Conservation (phyloP, 108 stramenopile species). For the Pseudonitzschia pungens region DNA sequence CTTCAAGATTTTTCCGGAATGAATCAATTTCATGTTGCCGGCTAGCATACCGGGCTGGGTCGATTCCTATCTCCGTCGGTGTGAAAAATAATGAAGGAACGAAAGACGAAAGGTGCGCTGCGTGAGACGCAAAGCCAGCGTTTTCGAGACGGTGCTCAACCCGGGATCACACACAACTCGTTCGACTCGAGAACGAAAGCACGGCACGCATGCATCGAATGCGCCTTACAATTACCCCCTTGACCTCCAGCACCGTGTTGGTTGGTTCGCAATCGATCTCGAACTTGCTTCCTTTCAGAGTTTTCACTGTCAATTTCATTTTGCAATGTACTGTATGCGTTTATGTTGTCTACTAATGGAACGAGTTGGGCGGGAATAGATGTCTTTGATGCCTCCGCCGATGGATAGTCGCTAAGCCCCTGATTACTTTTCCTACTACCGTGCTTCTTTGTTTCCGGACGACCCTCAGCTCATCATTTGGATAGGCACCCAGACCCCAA, state of each 20-base stretch:
- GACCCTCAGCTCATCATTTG: no score
- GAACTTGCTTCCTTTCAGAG: conserved; percentile 87
- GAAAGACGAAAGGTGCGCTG: not conserved
- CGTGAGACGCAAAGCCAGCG: no score
- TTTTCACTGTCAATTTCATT: conserved; percentile 88
- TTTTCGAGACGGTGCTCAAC: no score
- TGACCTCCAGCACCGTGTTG: conserved; percentile 62
- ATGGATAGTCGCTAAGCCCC: no score
- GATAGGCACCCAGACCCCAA: no score
- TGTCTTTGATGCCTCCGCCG: no score
- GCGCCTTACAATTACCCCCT: conserved; percentile 76
- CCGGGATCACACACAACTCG: no score
- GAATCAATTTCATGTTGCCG: conserved; percentile 90
- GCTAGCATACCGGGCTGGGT: conserved; percentile 74
- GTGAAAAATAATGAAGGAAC: not conserved
- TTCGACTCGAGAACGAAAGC: not conserved
- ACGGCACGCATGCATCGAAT: not conserved
- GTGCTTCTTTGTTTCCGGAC: no score
- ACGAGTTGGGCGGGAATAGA: no score
- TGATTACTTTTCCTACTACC: no score
- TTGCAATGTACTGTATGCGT: conserved; percentile 3
- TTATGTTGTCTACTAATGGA: no score
- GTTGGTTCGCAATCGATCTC: conserved; percentile 72
- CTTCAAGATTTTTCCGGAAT: conserved; percentile 95
- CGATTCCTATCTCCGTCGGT: conserved; percentile 46